Base-by-base conservation (phyloP, 1,284 basidiomycete genomes). In the Ganoderma lucidum region DNA sequence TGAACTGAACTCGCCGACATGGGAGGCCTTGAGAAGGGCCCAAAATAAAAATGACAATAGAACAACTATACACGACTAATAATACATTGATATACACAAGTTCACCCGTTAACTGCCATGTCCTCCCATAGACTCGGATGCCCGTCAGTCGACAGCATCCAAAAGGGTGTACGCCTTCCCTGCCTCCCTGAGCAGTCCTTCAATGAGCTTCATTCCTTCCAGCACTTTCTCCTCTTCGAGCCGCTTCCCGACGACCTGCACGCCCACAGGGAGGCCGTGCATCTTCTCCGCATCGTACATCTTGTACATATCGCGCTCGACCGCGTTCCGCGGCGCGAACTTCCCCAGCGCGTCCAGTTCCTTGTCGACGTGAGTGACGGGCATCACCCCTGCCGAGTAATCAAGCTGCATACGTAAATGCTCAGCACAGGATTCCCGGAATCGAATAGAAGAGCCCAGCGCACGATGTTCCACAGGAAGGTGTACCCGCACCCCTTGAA, bases 341-440 rank as follows among this genome's bases (percentile, higher is more conserved):
- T 82, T 78, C 0, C 71, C 64, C 0, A 89, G 80, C 0, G 79
- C 80, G 76, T 96, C 94, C n/a, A 82, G 78, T 3, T 78, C 75
- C 4, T 81, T 76, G 76, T 91, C 83, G 60, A 96, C 93, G 60
- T 84, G 84, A 0, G 91, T 91, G 44, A 95, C 88, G 6, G 94
- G 94, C 0, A 95, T 73, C 3, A 93, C 87, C 2, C 92, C 93
- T 0, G 91, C 91, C 0, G 91, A 83, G 51, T 87, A 90, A 75
- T 95, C 93, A 58, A 93, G 83, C 82, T 95, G 78, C 37, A 58
- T n/a, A 0, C 4, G 19, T n/a, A 8, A 48, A 28, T 15, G 15
- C 1, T 61, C n/a, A 44, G 59, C 23, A 30, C 14, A 59, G 14
- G 39, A 23, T 10, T n/a, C 14, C 23, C 6, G 4, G 2, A 3